phyloP scores from a whole-genome alignment of 2,329 filamentous ascomycete species.

The Zymoseptoria tritici region DNA sequence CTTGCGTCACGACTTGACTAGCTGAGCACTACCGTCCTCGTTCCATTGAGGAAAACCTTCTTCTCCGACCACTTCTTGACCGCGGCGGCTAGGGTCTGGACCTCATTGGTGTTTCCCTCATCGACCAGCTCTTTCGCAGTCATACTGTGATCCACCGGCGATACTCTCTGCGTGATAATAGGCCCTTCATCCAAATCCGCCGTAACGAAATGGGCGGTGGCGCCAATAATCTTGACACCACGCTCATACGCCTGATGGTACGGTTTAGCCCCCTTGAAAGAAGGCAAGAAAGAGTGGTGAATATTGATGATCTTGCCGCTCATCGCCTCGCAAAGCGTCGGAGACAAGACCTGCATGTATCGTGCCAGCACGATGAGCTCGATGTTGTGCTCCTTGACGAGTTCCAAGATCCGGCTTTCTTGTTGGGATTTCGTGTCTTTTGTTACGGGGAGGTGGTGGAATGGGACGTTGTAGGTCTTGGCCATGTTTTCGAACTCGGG shows the following conservation, averaged over 20 bases:
- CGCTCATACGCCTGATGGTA: slow-evolving; percentile 84
- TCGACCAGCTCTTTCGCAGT: slow-evolving; percentile 68
- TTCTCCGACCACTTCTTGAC: slow-evolving; percentile 80
- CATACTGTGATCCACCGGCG: slow-evolving; percentile 69
- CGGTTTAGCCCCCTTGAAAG: slow-evolving; percentile 81
- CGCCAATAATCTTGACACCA: slow-evolving; percentile 82
- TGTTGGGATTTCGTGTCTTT: slow-evolving; percentile 70
- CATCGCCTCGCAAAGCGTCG: slow-evolving; percentile 68
- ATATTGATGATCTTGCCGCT: slow-evolving; percentile 86
- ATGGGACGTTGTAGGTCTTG: slow-evolving; percentile 66
- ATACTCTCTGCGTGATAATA: slow-evolving; percentile 79
- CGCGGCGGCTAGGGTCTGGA: slow-evolving; percentile 70
- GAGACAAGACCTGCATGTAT: slow-evolving; percentile 82
- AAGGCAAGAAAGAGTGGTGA: slow-evolving; percentile 78
- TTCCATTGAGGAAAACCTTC: slow-evolving; percentile 68
- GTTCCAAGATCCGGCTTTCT: slow-evolving; percentile 62
- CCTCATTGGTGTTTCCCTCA: slow-evolving; percentile 77
- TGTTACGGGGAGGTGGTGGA: slow-evolving; percentile 73
- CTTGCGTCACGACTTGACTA: too few species aligned
- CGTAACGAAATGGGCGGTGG: slow-evolving; percentile 79
- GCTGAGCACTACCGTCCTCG: slow-evolving; percentile 70
- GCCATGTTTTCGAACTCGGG: slow-evolving; percentile 63
- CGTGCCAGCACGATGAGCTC: slow-evolving; percentile 75
- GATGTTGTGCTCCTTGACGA: slow-evolving; percentile 61
- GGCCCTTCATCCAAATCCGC: slow-evolving; percentile 79